Evolutionary conservation across 768 basidiomycete species (phyloP).

Genomic region (Kwoniella mangroviensis): DNA sequence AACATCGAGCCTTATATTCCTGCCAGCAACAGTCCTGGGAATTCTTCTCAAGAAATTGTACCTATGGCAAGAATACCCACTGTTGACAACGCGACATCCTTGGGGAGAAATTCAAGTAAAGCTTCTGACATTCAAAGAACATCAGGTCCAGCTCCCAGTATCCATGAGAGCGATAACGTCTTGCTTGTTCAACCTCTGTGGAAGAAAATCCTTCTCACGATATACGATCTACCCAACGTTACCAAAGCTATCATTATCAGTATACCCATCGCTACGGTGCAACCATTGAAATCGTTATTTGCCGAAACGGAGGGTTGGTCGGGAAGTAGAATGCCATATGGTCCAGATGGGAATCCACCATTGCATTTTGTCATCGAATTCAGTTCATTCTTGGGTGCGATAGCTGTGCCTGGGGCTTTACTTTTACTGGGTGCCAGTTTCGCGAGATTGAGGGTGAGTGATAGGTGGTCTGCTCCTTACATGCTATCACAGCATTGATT

Average conservation of each 20-base stretch:
- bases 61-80: not conserved
- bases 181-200: not conserved
- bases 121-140: not conserved
- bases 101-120: not conserved
- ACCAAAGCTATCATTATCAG: slow-evolving; percentile 59
- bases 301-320: slow-evolving; percentile 56
- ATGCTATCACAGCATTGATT: not conserved
- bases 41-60: not conserved
- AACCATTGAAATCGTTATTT: slow-evolving; percentile 61
- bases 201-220: not conserved
- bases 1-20: slow-evolving; percentile 5
- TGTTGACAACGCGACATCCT: not conserved
- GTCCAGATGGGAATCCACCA: slow-evolving; percentile 61
- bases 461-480: not conserved
- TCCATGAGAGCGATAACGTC: not conserved
- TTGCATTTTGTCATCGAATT: slow-evolving; percentile 60
- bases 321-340: slow-evolving; percentile 58
- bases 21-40: not conserved
- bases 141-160: not conserved
- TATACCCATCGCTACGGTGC: slow-evolving; percentile 59
- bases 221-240: slow-evolving; percentile 25
- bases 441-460: slow-evolving; percentile 55
- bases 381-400: slow-evolving; percentile 54
- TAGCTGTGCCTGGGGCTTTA: slow-evolving; percentile 54
- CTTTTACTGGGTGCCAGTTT: slow-evolving; percentile 60